phyloP scores from a whole-genome alignment of 2,329 filamentous ascomycete genomes.

The Alternaria conjuncta region DNA sequence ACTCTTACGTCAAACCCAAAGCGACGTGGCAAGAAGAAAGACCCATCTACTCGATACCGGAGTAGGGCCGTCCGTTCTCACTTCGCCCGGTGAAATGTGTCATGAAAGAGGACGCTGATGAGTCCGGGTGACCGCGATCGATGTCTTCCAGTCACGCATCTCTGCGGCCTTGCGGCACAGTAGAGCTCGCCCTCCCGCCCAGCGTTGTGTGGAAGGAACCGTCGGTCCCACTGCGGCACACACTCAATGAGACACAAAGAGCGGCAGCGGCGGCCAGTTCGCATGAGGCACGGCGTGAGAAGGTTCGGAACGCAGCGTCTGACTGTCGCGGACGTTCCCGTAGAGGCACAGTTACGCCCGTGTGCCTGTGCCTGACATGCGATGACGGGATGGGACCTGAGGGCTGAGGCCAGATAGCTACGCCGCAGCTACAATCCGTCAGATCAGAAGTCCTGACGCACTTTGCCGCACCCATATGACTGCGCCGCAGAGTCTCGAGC shows the following conservation, averaged over 20 bases:
- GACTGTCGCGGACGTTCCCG: conserved; percentile 9
- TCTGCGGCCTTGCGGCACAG: background rate
- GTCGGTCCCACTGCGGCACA: background rate
- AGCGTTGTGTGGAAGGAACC: background rate
- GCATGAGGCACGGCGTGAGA: conserved; percentile 9
- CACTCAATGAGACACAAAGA: background rate
- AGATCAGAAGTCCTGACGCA: background rate
- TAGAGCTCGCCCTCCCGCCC: background rate
- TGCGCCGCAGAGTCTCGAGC: background rate
- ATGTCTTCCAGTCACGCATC: background rate
- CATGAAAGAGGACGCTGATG: background rate
- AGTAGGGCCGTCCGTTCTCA: background rate
- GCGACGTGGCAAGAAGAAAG: background rate
- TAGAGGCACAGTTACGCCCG: background rate
- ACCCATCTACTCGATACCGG: background rate
- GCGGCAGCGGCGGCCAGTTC: conserved; percentile 4
- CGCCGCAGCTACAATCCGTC: background rate
- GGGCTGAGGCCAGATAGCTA: background rate
- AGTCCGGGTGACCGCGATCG: background rate
- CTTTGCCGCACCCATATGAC: background rate
- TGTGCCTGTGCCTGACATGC: background rate
- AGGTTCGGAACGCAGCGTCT: conserved; percentile 3
- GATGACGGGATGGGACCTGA: background rate
- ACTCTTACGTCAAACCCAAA: background rate
- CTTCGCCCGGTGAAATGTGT: background rate